Conservation (phyloP, 495 filamentous ascomycete genomes). For the Aspergillus carlsbadensis region DNA sequence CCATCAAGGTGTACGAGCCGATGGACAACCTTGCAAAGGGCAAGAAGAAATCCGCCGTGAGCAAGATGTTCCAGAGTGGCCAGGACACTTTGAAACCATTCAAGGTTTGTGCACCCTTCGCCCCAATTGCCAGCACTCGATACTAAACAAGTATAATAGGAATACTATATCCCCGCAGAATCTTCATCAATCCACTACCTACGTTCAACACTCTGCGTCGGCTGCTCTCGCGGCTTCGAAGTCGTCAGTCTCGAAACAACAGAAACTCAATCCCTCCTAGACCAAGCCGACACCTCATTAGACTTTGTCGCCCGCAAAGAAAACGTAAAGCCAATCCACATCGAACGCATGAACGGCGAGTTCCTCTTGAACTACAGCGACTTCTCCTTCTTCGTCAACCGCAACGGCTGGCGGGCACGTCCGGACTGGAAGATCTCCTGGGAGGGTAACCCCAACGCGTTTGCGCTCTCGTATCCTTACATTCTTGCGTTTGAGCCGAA, state of each 20-base stretch:
- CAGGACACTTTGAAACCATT: constrained; percentile 94
- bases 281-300: constrained; percentile 96
- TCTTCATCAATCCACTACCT: constrained; percentile 96
- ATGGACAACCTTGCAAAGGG: constrained; percentile 85
- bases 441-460: constrained; percentile 89
- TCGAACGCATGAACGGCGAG: constrained; percentile 92
- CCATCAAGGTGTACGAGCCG: constrained; percentile 97
- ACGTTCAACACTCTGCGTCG: constrained; percentile 93
- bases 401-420: constrained; percentile 94
- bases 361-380: constrained; percentile 98
- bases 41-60: constrained; percentile 87
- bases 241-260: constrained; percentile 96
- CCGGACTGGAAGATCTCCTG: constrained; percentile 97
- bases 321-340: constrained; percentile 93
- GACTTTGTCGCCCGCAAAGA: constrained; percentile 95
- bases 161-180: constrained; percentile 98
- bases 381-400: constrained; percentile 98
- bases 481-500: constrained; percentile 98
- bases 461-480: constrained; percentile 92
- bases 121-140: neutral
- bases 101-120: constrained; percentile 55
- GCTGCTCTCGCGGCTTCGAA: constrained; percentile 92
- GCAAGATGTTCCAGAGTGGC: constrained; percentile 90
- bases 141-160: constrained; percentile 38
- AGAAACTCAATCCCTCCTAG: constrained; percentile 93